A percentile compares a stretch with the other conserved stretches of the same genome.
Evolutionary conservation across 352 stramenopile species (phyloP).

Genomic region (Peronospora destructor): DNA sequence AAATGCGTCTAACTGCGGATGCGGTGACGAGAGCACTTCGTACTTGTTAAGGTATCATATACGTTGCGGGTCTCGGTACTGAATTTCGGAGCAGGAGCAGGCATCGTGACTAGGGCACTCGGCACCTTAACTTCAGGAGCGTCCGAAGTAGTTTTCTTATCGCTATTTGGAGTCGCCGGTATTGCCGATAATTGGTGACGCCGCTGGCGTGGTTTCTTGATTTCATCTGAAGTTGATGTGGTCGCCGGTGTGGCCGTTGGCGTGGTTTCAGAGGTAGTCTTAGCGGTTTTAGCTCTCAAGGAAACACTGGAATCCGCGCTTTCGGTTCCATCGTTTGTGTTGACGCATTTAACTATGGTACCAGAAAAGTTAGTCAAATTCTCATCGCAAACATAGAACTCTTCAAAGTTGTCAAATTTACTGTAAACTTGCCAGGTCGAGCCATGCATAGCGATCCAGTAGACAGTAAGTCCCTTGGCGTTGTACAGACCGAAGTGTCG

Average conservation of each 20-base stretch:
- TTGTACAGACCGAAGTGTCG: conserved; percentile 30
- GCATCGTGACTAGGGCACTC: neutral
- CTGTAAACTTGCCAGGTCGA: conserved; percentile 51
- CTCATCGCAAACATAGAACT: neutral
- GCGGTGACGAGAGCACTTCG: conserved; percentile 18
- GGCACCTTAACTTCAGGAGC: conserved; percentile 1
- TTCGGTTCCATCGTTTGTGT: conserved; percentile 19
- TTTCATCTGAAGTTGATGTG: conserved; percentile 12
- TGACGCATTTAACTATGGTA: conserved; percentile 29
- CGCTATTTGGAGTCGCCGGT: neutral
- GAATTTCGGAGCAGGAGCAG: neutral
- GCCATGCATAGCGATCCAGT: conserved; percentile 51
- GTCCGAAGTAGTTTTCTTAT: neutral
- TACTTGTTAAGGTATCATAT: neutral
- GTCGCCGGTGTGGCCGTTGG: conserved; percentile 1
- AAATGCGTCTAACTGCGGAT: conserved; percentile 7
- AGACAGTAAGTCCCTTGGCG: conserved; percentile 39
- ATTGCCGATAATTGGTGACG: neutral
- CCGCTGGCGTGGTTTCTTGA: neutral
- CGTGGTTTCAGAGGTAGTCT: conserved; percentile 8
- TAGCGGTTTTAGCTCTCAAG: conserved; percentile 2
- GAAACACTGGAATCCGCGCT: conserved; percentile 6
- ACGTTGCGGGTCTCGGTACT: neutral
- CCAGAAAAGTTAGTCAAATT: conserved; percentile 1
- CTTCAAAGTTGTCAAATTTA: conserved; percentile 7